Evolutionary conservation across 306 rosid species (phyloP).

Genomic region (peach (Prunus persica)): DNA sequence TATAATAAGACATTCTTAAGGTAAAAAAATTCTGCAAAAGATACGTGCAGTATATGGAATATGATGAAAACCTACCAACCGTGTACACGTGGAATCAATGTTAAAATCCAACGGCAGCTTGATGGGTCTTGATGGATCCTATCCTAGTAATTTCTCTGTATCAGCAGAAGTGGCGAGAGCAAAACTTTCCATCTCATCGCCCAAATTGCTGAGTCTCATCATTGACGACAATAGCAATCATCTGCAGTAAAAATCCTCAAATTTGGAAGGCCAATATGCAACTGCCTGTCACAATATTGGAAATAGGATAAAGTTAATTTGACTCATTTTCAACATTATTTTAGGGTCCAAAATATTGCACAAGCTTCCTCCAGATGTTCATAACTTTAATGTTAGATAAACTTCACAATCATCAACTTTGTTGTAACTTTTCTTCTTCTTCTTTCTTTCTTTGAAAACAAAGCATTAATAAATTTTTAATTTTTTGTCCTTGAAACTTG

Average conservation of each 20-base stretch:
- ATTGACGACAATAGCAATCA: constrained; percentile 18
- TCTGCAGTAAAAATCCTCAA: background rate
- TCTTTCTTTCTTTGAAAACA: background rate
- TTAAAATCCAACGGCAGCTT: background rate
- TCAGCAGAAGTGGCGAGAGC: constrained; percentile 2
- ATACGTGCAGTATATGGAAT: background rate
- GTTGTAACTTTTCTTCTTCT: background rate
- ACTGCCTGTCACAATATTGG: background rate
- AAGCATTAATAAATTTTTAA: background rate
- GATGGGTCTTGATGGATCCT: background rate
- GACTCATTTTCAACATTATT: background rate
- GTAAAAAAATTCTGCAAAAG: too few species aligned
- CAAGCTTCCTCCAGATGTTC: background rate
- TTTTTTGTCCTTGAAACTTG: too few species aligned
- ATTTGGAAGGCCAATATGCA: background rate
- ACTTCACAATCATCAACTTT: background rate
- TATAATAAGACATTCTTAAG: too few species aligned
- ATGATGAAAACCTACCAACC: background rate
- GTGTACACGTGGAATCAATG: background rate
- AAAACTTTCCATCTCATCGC: constrained; percentile 1
- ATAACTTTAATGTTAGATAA: background rate
- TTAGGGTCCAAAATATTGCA: background rate
- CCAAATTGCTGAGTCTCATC: constrained; percentile 11
- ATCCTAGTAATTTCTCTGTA: constrained; percentile 5
- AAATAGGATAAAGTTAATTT: background rate